These are phyloP conservation scores for Prunus padus DNA, from an alignment of 306 rosid species.

Conservation along the genomic window DNA sequence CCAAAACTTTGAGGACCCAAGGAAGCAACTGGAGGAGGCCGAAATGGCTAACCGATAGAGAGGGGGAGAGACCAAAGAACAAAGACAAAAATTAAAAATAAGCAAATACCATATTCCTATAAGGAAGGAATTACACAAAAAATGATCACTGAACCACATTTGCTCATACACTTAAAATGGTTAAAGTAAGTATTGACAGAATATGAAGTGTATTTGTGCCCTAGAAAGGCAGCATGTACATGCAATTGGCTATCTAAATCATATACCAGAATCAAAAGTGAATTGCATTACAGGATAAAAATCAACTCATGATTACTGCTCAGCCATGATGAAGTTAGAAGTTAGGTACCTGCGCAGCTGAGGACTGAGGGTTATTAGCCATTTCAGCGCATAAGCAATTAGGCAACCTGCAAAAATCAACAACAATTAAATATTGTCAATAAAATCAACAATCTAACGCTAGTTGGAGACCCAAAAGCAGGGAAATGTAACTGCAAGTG, in stretches of 20 bases:
- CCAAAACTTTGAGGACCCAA: slow-evolving; percentile 46
- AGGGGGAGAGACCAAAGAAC: neutral
- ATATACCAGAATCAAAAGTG: neutral
- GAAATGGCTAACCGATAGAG: slow-evolving; percentile 27
- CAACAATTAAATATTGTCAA: neutral
- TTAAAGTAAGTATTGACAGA: neutral
- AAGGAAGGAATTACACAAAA: neutral
- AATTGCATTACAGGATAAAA: neutral
- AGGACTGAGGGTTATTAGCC: slow-evolving; percentile 73
- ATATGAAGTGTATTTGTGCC: neutral
- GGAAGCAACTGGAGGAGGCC: slow-evolving; percentile 34
- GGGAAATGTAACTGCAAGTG: neutral
- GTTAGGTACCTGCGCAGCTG: slow-evolving; percentile 64
- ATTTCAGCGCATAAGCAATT: slow-evolving; percentile 42
- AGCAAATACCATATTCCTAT: neutral
- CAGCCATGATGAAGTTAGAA: neutral
- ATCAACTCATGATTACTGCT: neutral
- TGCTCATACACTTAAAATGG: neutral
- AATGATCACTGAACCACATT: neutral
- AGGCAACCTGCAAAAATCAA: slow-evolving; percentile 4
- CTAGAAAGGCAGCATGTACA: neutral
- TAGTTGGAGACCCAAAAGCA: neutral
- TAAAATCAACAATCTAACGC: neutral
- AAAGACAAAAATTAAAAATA: neutral
- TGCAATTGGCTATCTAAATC: no score